Evolutionary conservation across 352 stramenopile genomes (phyloP).

Genomic region (Phytophthora pisi): DNA sequence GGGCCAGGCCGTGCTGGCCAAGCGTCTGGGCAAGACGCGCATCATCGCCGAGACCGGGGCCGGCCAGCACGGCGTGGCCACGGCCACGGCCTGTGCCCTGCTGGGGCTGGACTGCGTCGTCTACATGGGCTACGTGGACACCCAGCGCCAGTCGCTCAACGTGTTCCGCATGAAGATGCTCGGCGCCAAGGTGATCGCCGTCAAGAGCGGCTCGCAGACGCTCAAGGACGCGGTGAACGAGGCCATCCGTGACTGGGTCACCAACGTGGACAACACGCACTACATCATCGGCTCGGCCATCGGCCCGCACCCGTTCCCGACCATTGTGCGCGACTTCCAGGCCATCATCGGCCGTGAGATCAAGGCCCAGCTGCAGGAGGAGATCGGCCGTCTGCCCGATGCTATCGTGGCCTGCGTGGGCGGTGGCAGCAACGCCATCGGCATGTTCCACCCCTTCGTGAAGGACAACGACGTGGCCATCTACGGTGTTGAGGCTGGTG

Average conservation of each 20-base stretch:
- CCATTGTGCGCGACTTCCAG: slow-evolving; percentile 99
- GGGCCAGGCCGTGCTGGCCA: slow-evolving; percentile 95
- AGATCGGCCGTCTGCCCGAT: slow-evolving; percentile 95
- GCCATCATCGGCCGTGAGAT: slow-evolving; percentile 95
- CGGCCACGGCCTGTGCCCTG: slow-evolving; percentile 96
- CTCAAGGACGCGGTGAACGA: slow-evolving; percentile 99
- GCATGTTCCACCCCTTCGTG: slow-evolving; percentile 98
- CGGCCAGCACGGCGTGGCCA: slow-evolving; percentile 98
- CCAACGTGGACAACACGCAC: slow-evolving; percentile 98
- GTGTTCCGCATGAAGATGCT: slow-evolving; percentile 99
- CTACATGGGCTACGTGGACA: slow-evolving; percentile 99
- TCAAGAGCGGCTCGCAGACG: slow-evolving; percentile 95
- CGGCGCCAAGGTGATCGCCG: slow-evolving; percentile 97
- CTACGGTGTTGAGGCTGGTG: slow-evolving; percentile 96
- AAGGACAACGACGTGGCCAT: slow-evolving; percentile 94
- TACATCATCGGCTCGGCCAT: slow-evolving; percentile 99
- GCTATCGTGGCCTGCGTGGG: slow-evolving; percentile 97
- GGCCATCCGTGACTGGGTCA: slow-evolving; percentile 98
- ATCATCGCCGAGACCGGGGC: slow-evolving; percentile 99
- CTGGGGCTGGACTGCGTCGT: slow-evolving; percentile 96
- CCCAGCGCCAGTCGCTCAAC: slow-evolving; percentile 97
- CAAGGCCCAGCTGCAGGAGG: slow-evolving; percentile 93
- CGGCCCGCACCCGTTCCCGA: slow-evolving; percentile 97
- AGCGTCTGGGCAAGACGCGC: slow-evolving; percentile 95
- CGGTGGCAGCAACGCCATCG: slow-evolving; percentile 98